phyloP scores from a whole-genome alignment of 805 yeast genomes.

The Saturnispora saitoi region DNA sequence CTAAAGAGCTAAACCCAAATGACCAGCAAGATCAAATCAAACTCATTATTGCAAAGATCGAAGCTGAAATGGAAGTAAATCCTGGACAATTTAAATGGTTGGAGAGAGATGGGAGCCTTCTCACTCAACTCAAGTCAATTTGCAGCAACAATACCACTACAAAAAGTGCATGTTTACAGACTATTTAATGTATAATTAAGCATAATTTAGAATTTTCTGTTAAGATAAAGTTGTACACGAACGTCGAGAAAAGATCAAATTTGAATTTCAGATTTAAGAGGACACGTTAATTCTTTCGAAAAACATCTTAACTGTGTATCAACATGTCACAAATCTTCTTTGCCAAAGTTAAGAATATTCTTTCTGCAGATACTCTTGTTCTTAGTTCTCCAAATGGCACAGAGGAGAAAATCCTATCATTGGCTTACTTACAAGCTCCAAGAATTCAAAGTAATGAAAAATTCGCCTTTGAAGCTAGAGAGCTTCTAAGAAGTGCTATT shows the following conservation, averaged over 20 bases:
- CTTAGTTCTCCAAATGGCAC: constrained; percentile 44
- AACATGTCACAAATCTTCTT: constrained; percentile 28
- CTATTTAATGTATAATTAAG: background rate
- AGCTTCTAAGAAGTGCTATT: constrained; percentile 48
- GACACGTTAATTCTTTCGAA: background rate
- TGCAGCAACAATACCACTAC: background rate
- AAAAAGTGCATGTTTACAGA: background rate
- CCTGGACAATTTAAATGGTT: constrained; percentile 19
- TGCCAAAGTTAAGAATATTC: constrained; percentile 63
- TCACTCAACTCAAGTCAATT: constrained; percentile 16
- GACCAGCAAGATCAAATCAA: constrained; percentile 22
- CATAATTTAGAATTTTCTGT: background rate
- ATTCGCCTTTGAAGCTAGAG: constrained; percentile 50
- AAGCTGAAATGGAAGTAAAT: constrained; percentile 8
- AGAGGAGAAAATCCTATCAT: constrained; percentile 54
- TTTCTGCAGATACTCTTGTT: constrained; percentile 64
- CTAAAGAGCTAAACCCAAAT: constrained; percentile 53
- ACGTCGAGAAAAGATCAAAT: background rate
- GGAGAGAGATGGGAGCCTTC: constrained; percentile 20
- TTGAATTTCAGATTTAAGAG: background rate
- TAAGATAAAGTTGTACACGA: background rate
- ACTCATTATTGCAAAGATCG: constrained; percentile 20
- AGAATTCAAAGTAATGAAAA: constrained; percentile 37
- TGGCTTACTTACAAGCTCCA: constrained; percentile 58
- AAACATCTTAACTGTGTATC: background rate